Conservation (phyloP, 2,329 filamentous ascomycete genomes). For the Colletotrichum melonis region DNA sequence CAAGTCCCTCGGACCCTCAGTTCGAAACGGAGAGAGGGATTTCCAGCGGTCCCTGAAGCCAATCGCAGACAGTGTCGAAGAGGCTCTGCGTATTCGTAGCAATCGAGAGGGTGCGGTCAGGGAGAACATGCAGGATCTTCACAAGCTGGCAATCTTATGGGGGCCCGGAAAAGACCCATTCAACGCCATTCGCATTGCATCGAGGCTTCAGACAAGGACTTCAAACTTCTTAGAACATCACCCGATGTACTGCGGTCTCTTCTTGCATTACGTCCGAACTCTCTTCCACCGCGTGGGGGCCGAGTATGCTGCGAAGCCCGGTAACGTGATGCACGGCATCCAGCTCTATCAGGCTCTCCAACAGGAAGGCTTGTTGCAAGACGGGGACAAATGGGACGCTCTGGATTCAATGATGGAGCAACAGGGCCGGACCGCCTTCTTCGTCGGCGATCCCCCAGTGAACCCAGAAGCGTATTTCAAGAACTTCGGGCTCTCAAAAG, state of each 20-base stretch:
- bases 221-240: conserved; percentile 39
- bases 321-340: conserved; percentile 35
- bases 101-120: not conserved
- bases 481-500: conserved; percentile 38
- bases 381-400: conserved; percentile 31
- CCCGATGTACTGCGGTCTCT: conserved; percentile 38
- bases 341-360: conserved; percentile 41
- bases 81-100: not conserved
- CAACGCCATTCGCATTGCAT: not conserved
- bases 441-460: conserved; percentile 36
- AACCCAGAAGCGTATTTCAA: conserved; percentile 39
- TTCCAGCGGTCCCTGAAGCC: not conserved
- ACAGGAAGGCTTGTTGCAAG: conserved; percentile 37
- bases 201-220: not conserved
- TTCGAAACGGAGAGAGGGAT: not conserved
- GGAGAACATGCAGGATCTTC: conserved; percentile 6
- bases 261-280: conserved; percentile 37
- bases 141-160: conserved; percentile 20
- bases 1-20: conserved; percentile 16
- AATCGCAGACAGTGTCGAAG: not conserved
- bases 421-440: conserved; percentile 38
- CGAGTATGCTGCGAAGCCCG: conserved; percentile 24
- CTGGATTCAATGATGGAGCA: not conserved
- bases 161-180: conserved; percentile 35
- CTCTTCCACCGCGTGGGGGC: conserved; percentile 33